phyloP scores from a whole-genome alignment of 164 flowering plant species.

The Santalum album region DNA sequence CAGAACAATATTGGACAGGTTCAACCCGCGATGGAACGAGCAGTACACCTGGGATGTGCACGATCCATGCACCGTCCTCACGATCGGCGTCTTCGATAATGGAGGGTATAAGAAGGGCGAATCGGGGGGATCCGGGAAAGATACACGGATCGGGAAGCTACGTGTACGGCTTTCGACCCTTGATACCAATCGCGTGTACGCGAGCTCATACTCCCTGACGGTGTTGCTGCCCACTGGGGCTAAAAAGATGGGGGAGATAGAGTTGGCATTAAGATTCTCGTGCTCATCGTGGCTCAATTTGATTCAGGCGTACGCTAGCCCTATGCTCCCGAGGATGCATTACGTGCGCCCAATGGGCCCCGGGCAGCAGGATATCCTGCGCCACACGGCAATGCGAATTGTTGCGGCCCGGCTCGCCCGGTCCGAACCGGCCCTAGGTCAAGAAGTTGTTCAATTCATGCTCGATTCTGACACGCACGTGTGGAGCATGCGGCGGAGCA shows the following conservation, averaged over 20 bases:
- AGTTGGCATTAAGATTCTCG: slow-evolving; percentile 69
- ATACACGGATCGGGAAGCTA: slow-evolving; percentile 65
- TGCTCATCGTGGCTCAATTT: slow-evolving; percentile 71
- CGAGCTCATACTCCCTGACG: slow-evolving; percentile 41
- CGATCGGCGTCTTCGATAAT: slow-evolving; percentile 83
- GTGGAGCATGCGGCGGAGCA: slow-evolving; percentile 96
- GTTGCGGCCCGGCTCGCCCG: slow-evolving; percentile 69
- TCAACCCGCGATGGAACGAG: slow-evolving; percentile 90
- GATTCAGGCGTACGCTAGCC: slow-evolving; percentile 57
- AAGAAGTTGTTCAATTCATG: slow-evolving; percentile 84
- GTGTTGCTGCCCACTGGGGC: slow-evolving; percentile 69
- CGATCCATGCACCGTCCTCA: slow-evolving; percentile 92
- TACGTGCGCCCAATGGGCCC: slow-evolving; percentile 67
- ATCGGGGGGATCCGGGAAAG: slow-evolving; percentile 37
- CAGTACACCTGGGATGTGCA: slow-evolving; percentile 92
- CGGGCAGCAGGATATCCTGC: slow-evolving; percentile 66
- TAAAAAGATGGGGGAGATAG: slow-evolving; percentile 82
- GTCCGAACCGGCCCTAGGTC: slow-evolving; percentile 84
- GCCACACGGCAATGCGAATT: slow-evolving; percentile 68
- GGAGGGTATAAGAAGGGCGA: slow-evolving; percentile 54
- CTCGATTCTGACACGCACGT: slow-evolving; percentile 64
- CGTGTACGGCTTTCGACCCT: slow-evolving; percentile 76
- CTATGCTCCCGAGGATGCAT: slow-evolving; percentile 91
- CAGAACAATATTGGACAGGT: slow-evolving; percentile 74
- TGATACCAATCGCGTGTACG: slow-evolving; percentile 67